These are phyloP conservation scores for Macroventuria anomochaeta DNA, from an alignment of 2,329 filamentous ascomycete genomes.

Conservation along the genomic window DNA sequence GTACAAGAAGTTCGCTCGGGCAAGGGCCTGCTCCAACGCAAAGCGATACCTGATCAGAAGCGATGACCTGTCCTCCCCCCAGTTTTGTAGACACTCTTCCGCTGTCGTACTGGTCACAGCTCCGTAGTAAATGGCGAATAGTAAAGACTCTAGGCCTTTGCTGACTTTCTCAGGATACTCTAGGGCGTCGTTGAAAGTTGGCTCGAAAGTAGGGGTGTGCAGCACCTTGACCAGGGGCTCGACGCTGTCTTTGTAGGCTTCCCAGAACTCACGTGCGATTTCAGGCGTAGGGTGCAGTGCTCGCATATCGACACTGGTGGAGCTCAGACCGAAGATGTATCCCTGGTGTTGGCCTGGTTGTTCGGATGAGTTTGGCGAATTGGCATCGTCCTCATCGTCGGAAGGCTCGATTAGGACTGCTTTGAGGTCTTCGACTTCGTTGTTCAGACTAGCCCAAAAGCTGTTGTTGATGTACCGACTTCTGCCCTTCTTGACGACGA, in stretches of 20 bases:
- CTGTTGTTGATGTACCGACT: constrained; percentile 77
- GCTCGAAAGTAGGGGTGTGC: constrained; percentile 71
- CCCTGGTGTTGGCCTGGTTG: constrained; percentile 66
- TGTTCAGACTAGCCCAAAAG: constrained; percentile 78
- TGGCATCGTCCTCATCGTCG: constrained; percentile 65
- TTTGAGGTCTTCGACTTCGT: constrained; percentile 72
- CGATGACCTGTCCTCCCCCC: constrained; percentile 60
- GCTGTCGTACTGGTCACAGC: constrained; percentile 60
- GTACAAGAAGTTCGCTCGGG: constrained; percentile 67
- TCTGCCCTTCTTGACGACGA: constrained; percentile 74
- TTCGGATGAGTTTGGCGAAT: constrained; percentile 47
- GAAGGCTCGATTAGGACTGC: constrained; percentile 67
- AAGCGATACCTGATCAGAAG: constrained; percentile 65
- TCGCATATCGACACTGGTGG: constrained; percentile 70
- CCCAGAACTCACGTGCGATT: constrained; percentile 69
- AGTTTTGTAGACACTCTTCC: constrained; percentile 55
- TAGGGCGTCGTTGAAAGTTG: constrained; percentile 66
- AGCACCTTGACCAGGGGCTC: constrained; percentile 75
- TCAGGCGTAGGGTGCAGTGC: constrained; percentile 69
- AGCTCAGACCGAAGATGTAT: constrained; percentile 76
- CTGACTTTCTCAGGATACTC: constrained; percentile 65
- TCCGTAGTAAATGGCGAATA: constrained; percentile 68
- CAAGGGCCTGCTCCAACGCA: constrained; percentile 67
- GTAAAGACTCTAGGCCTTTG: constrained; percentile 63
- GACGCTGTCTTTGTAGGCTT: constrained; percentile 74